Base-by-base conservation (phyloP, 2,329 filamentous ascomycete genomes). In the Colletotrichum neosansevieriae region DNA sequence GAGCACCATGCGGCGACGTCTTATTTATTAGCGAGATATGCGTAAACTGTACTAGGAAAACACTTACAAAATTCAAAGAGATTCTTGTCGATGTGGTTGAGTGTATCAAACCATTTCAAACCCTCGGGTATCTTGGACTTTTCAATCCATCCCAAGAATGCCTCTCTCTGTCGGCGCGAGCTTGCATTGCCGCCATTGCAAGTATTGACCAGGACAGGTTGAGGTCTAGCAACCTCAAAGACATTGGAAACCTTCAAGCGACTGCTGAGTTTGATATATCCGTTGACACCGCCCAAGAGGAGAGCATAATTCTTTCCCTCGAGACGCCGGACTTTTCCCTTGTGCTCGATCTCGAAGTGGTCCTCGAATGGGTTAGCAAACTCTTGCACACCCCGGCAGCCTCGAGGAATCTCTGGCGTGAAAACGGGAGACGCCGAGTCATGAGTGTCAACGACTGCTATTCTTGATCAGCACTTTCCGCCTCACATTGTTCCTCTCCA, bases 1-100 rank as follows among this genome's bases (percentile, higher is more conserved):
- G 80, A 78, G 40, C 80, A 81, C 80, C 80, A 82, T 19, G 81
- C 81, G 9, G 73, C 74, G 3, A 78, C 71, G 67, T 82, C 80
- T 82, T 21, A 10, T 13, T 36, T 62, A 4, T 56, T 17, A 65
- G 50, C 44, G 36, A n/a, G 13, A 12, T 40, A 17, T 1, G 2
- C 13, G 53, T 15, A 24, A 6, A 29, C 19, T 29, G 29, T 29
- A 29, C 29, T 29, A 9, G 19, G 19, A 10, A 19, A 4, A 15
- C 11, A 69, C 69, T 61, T 32, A 70, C 69, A 70, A 42, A 70
- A 70, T 12, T 36, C 38, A 45, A 70, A 70, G 6, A 70, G 53
- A 5, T 44, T 56, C 9, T 34, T 29, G 32, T 70, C 66, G 13
- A 49, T 34, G 3, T 32, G 40, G 24, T 49, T 13, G 15, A 69